Base-by-base conservation (phyloP, 2,329 filamentous ascomycete genomes). In the Arthrinium phaeospermum region DNA sequence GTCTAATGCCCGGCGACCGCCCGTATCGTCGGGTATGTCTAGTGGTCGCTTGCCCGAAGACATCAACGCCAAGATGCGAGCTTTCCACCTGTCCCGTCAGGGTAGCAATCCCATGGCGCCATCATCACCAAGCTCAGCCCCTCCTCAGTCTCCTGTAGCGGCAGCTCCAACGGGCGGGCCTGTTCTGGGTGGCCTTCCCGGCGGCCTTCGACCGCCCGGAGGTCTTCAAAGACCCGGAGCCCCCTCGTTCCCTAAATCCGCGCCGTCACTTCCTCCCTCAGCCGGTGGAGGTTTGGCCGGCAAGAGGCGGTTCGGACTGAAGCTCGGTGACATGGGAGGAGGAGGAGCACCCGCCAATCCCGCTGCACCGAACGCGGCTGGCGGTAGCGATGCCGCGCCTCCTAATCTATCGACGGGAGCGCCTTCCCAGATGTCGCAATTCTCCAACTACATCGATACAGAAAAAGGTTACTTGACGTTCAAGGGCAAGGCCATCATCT, bases 401-500 rank as follows among this genome's bases (percentile, higher is more conserved):
- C 19, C 57, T 81, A 22, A 75, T 22, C 1, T 22, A 46, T 67
- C 57, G n/a, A 70, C 71, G 22, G 72, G 81, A 46, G 78, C 79
- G 5, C 82, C 85, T 24, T 88, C 88, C 2, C 86, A 88, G 77
- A 80, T 91, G 79, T 87, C 88, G 75, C 88, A 91, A 71, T 91
- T 90, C 78, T 89, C 89, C 45, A 92, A 98, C 75, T 96, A 93
- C 79, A 94, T 99, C 73, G 95, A 99, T 80, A 92, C 94, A 0
- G 94, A 98, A 79, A 94, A 94, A 69, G 96, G 96, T 14, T 97
- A 93, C 77, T 87, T 99, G 74, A 97, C 92, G 12, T 99, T 99
- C 83, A 94, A 95, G 77, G 95, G 95, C 76, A 97, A 97, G 76
- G 96, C 96, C 14, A 91, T 94, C 5, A 93, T 99, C 70, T 96